phyloP scores from a whole-genome alignment of 108 stramenopile genomes.

The Mediolabrus comicus region DNA sequence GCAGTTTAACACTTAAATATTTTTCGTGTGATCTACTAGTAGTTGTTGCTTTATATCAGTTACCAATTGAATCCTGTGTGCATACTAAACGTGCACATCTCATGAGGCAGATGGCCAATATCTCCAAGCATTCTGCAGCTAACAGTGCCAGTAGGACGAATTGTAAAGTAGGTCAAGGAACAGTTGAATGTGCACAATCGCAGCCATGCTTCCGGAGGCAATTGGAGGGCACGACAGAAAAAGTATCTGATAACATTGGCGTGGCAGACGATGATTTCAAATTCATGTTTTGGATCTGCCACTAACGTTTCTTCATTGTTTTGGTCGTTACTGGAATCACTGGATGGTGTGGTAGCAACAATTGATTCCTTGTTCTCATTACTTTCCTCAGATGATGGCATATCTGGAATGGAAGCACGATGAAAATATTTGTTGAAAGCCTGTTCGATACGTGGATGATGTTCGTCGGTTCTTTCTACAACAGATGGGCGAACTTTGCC shows the following conservation, averaged over 20 bases:
- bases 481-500: slow-evolving; percentile 53
- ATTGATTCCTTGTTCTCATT: not conserved
- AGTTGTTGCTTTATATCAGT: not conserved
- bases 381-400: slow-evolving; percentile 17
- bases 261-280: slow-evolving; percentile 93
- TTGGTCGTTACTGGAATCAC: slow-evolving; percentile 15
- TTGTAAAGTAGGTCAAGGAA: slow-evolving; percentile 81
- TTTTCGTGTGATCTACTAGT: not conserved
- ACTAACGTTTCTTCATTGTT: slow-evolving; percentile 14
- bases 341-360: not conserved
- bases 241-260: slow-evolving; percentile 97
- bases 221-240: slow-evolving; percentile 86
- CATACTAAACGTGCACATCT: slow-evolving; percentile 63
- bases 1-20: not conserved
- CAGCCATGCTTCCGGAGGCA: slow-evolving; percentile 92
- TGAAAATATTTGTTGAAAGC: slow-evolving; percentile 88
- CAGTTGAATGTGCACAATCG: slow-evolving; percentile 91
- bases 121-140: slow-evolving; percentile 88
- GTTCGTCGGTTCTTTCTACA: slow-evolving; percentile 62
- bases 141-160: slow-evolving; percentile 83
- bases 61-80: slow-evolving; percentile 86
- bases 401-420: slow-evolving; percentile 50
- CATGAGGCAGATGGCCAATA: slow-evolving; percentile 82
- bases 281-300: slow-evolving; percentile 68
- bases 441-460: slow-evolving; percentile 80